Base-by-base conservation (phyloP, 495 filamentous ascomycete genomes). In the Emericellopsis terricola region DNA sequence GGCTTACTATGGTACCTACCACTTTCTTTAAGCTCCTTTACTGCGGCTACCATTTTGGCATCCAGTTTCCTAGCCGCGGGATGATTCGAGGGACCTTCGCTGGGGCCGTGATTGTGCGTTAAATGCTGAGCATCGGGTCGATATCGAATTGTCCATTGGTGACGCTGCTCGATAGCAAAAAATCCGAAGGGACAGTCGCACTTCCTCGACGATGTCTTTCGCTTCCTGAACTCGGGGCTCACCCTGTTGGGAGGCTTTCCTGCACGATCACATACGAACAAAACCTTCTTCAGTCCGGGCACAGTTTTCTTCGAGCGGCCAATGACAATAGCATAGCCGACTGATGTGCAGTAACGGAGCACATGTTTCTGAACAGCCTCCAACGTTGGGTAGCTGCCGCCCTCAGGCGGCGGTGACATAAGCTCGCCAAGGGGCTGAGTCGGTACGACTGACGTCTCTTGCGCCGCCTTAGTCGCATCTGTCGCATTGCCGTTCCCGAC, bases 171-270 rank as follows among this genome's bases (percentile, higher is more conserved):
- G 14, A 71, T 60, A 18, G 65, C 66, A 33, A 68, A 71, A 37
- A 71, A 68, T 8, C 66, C 65, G 38, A 71, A 71, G 28, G 61
- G 62, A 41, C 66, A 71, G 30, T 68, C 66, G 37, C 64, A 68
- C 41, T 71, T 71, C 19, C 66, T 53, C 19, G 64, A 68, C 13
- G 64, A 68, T 2, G 66, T 71, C 44, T 66, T 69, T 14, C 66
- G 54, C 46, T 69, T 67, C 31, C 66, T 56, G 38, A 57, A 50
- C 42, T 67, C 65, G 1, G 64, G 62, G 33, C 52, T 60, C 24
- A 71, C 64, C 8, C 62, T 56, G 20, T 50, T 59, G 13, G 62
- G 62, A n/a, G 62, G 62, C 28, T 60, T 68, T 14, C 66, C 66
- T 2, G 65, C 65, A 26, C 64, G 57, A 42, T 71, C 66, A 42